These are phyloP conservation scores for Penicillium frequentans DNA, from an alignment of 2,329 filamentous ascomycete genomes.

Conservation along the genomic window DNA sequence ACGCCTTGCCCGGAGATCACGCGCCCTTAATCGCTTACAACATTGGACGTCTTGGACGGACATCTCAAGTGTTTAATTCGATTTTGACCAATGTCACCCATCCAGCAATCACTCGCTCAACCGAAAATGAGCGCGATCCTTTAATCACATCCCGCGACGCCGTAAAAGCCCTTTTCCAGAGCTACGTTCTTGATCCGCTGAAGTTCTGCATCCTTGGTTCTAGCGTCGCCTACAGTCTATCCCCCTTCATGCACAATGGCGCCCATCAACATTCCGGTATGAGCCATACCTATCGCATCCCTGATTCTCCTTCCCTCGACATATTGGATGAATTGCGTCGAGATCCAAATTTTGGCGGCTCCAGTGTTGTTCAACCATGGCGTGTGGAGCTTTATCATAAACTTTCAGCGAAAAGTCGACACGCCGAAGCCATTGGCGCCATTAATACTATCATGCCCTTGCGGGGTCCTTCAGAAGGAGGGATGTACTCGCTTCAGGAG, in stretches of 20 bases:
- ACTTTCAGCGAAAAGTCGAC: constrained; percentile 39
- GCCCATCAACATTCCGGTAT: constrained; percentile 42
- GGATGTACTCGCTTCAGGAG: constrained; percentile 37
- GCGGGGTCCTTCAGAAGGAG: constrained; percentile 37
- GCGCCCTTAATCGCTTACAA: constrained; percentile 43
- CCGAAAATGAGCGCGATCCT: constrained; percentile 29
- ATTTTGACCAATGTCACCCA: constrained; percentile 45
- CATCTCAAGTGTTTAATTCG: constrained; percentile 46
- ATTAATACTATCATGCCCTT: constrained; percentile 47
- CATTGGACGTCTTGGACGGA: constrained; percentile 40
- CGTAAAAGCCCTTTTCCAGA: constrained; percentile 40
- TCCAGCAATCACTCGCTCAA: constrained; percentile 30
- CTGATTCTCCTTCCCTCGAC: constrained; percentile 36
- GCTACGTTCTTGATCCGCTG: constrained; percentile 43
- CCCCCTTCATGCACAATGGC: constrained; percentile 46
- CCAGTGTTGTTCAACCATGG: constrained; percentile 47
- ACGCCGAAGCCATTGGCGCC: constrained; percentile 47
- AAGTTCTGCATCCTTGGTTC: constrained; percentile 45
- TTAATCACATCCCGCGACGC: constrained; percentile 40
- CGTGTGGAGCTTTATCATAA: constrained; percentile 41
- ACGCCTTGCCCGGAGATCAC: constrained; percentile 30
- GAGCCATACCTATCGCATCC: constrained; percentile 41
- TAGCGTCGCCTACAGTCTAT: constrained; percentile 44
- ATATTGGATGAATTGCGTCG: constrained; percentile 38
- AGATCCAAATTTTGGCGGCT: constrained; percentile 42